These are phyloP conservation scores for Pilaira anomala DNA, from an alignment of 192 early-diverging fungal species.

Conservation along the genomic window DNA sequence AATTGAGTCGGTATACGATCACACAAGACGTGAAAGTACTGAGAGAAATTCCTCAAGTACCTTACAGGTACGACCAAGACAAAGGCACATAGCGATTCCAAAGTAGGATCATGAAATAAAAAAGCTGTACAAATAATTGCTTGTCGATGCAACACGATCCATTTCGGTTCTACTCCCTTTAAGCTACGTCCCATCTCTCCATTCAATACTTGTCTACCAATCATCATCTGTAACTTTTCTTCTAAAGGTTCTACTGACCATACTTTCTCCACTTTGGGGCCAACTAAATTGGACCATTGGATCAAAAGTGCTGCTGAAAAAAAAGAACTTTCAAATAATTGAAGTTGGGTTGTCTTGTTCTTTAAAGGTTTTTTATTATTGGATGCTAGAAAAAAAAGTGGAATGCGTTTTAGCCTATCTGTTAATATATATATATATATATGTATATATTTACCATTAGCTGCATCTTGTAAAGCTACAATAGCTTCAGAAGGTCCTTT, in stretches of 20 bases:
- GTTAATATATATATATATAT: no score
- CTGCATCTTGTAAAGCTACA: constrained; percentile 32
- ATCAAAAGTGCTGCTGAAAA: constrained; percentile 50
- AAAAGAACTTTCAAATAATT: constrained; percentile 47
- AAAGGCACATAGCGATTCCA: constrained; percentile 40
- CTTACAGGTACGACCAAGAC: constrained; percentile 47
- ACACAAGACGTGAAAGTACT: constrained; percentile 44
- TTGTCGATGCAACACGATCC: constrained; percentile 42
- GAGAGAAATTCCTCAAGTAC: constrained; percentile 48
- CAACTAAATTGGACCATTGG: constrained; percentile 54
- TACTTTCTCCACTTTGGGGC: constrained; percentile 51
- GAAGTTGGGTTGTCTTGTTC: background rate
- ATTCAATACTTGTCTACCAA: constrained; percentile 50
- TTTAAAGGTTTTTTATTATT: constrained; percentile 4
- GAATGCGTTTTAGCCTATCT: no score
- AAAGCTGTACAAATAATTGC: constrained; percentile 32
- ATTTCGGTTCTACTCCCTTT: constrained; percentile 44
- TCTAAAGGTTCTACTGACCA: constrained; percentile 24
- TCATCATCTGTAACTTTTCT: constrained; percentile 12
- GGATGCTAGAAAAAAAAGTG: no score
- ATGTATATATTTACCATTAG: constrained; percentile 24
- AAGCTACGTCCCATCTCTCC: constrained; percentile 45
- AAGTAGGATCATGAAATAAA: constrained; percentile 35
- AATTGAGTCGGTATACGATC: constrained; percentile 48
- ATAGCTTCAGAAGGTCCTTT: constrained; percentile 36